Conservation (phyloP, 306 rosid genomes). For the Vicia villosa region DNA sequence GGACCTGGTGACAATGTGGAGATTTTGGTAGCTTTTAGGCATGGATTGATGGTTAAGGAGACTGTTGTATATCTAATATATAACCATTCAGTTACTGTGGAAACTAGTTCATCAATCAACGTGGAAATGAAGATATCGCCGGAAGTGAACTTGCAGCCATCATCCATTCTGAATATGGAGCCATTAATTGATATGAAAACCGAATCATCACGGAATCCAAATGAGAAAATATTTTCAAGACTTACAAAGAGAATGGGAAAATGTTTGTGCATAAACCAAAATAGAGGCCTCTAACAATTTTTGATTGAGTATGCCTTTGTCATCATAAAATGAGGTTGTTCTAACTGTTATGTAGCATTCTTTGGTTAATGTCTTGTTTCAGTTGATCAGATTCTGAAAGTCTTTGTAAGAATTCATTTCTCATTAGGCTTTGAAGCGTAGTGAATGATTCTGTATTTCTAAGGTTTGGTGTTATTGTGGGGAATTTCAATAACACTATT, state of each 20-base stretch:
- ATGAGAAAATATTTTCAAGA: background rate
- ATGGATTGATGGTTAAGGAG: background rate
- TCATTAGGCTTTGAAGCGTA: too few species aligned
- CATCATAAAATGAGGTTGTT: background rate
- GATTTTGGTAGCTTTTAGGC: background rate
- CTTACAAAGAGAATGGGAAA: background rate
- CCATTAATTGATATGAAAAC: background rate
- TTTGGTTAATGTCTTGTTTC: too few species aligned
- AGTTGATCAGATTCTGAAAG: too few species aligned
- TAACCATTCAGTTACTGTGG: too few species aligned
- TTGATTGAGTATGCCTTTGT: background rate
- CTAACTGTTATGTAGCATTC: too few species aligned
- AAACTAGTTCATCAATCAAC: background rate
- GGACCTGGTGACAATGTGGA: conserved; percentile 14
- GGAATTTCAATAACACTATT: too few species aligned
- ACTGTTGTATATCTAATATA: conserved; percentile 21
- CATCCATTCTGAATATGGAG: background rate
- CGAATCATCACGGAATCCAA: background rate
- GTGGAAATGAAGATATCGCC: background rate
- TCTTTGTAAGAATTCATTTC: too few species aligned
- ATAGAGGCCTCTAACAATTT: background rate
- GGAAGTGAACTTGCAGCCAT: background rate
- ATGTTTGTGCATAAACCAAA: background rate
- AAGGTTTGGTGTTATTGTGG: too few species aligned
- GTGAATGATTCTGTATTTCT: too few species aligned